These are phyloP conservation scores for Metschnikowia proteae DNA, from an alignment of 805 yeast genomes.

Conservation along the genomic window DNA sequence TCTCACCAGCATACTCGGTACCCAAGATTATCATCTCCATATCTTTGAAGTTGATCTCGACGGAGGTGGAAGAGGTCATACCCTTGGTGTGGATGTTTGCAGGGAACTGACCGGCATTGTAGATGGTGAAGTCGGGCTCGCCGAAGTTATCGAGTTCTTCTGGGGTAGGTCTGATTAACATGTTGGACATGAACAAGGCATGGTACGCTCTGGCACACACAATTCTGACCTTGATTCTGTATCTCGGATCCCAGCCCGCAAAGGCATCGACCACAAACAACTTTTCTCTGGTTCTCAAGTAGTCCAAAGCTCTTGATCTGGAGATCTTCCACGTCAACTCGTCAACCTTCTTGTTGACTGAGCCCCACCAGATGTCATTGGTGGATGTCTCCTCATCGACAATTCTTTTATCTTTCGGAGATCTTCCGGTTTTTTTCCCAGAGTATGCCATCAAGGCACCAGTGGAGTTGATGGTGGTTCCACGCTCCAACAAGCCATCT, in stretches of 20 bases:
- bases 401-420: conserved; percentile 97
- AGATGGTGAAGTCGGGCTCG: conserved; percentile 96
- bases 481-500: conserved; percentile 86
- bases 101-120: conserved; percentile 99
- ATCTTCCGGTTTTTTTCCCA: conserved; percentile 95
- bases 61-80: conserved; percentile 94
- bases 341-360: conserved; percentile 91
- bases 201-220: conserved; percentile 99
- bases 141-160: conserved; percentile 89
- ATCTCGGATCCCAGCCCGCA: conserved; percentile 99
- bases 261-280: conserved; percentile 92
- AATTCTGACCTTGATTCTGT: conserved; percentile 91
- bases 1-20: conserved; percentile 99
- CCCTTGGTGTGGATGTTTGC: conserved; percentile 95
- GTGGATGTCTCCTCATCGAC: conserved; percentile 89
- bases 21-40: conserved; percentile 99
- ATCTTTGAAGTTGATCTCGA: conserved; percentile 91
- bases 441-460: conserved; percentile 97
- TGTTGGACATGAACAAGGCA: conserved; percentile 95
- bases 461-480: conserved; percentile 85
- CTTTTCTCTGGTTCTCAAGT: conserved; percentile 91
- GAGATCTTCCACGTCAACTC: conserved; percentile 94
- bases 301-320: conserved; percentile 94
- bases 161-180: conserved; percentile 91
- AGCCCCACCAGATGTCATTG: conserved; percentile 97